Conservation (phyloP, 257 asterid genomes). For the Anisodus tanguticus region DNA sequence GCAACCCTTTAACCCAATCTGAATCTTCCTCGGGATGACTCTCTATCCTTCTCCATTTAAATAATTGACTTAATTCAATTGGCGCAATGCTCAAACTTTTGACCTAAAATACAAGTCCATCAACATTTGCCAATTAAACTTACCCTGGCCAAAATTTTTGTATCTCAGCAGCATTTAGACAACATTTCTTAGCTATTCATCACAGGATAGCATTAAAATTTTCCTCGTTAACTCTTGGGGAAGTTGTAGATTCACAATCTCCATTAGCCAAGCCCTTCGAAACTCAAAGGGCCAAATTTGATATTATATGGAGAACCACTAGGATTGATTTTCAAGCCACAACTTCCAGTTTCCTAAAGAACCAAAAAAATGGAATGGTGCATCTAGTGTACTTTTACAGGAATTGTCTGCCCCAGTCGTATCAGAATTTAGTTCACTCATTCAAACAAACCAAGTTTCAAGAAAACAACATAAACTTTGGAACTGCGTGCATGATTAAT, state of each 20-base stretch:
- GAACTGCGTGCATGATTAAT: too few species aligned
- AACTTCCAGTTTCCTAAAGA: not conserved
- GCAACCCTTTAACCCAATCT: not conserved
- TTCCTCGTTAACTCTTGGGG: not conserved
- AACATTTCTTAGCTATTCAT: not conserved
- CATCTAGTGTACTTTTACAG: not conserved
- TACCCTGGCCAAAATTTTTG: not conserved
- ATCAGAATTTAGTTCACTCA: not conserved
- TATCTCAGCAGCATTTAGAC: not conserved
- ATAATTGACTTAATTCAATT: not conserved
- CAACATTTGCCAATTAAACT: not conserved
- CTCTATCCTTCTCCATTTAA: too few species aligned
- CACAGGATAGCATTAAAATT: not conserved
- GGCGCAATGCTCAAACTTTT: too few species aligned
- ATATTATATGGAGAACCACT: not conserved
- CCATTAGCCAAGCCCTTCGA: not conserved
- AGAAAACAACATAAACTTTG: not conserved
- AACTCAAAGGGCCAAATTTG: not conserved
- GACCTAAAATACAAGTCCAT: not conserved
- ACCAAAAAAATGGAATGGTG: not conserved
- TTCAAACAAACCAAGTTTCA: not conserved
- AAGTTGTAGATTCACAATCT: not conserved
- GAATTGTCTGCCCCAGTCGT: not conserved
- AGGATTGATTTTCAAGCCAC: not conserved
- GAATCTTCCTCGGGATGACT: not conserved